phyloP scores from a whole-genome alignment of 441 rosid genomes.

The Euphorbia corollata region DNA sequence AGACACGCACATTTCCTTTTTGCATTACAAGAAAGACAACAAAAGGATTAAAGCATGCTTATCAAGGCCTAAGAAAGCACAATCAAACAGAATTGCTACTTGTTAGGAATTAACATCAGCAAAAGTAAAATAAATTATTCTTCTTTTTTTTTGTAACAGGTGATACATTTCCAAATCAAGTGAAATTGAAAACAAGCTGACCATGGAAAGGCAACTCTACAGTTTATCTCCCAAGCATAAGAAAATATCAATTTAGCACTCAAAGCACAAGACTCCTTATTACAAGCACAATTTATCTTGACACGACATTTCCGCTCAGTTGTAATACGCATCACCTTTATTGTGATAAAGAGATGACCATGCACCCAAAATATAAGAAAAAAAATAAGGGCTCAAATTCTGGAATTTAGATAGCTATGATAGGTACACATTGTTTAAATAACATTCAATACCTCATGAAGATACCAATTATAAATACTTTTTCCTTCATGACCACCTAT shows the following conservation, averaged over 20 bases:
- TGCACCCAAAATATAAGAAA: not conserved
- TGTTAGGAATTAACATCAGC: not conserved
- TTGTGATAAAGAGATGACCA: not conserved
- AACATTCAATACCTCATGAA: conserved; percentile 67
- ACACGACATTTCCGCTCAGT: not conserved
- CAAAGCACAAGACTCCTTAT: not conserved
- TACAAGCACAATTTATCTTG: not conserved
- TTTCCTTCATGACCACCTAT: conserved; percentile 97
- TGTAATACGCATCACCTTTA: not conserved
- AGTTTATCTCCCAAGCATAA: not conserved
- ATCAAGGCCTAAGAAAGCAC: not conserved
- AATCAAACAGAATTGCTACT: not conserved
- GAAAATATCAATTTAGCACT: not conserved
- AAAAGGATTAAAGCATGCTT: not conserved
- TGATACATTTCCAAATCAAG: no score
- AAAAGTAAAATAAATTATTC: not conserved
- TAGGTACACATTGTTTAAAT: conserved; percentile 7
- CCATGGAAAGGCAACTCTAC: not conserved
- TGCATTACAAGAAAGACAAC: no score
- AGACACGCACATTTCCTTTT: no score
- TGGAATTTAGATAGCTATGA: not conserved
- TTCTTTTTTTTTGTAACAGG: not conserved
- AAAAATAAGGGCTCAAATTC: not conserved
- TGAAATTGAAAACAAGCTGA: not conserved
- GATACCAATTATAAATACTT: conserved; percentile 82